Percentiles rank a stretch among this genome's conserved stretches.
Conservation (phyloP, 2,329 filamentous ascomycete species). For the Rugonectria rugulosa region DNA sequence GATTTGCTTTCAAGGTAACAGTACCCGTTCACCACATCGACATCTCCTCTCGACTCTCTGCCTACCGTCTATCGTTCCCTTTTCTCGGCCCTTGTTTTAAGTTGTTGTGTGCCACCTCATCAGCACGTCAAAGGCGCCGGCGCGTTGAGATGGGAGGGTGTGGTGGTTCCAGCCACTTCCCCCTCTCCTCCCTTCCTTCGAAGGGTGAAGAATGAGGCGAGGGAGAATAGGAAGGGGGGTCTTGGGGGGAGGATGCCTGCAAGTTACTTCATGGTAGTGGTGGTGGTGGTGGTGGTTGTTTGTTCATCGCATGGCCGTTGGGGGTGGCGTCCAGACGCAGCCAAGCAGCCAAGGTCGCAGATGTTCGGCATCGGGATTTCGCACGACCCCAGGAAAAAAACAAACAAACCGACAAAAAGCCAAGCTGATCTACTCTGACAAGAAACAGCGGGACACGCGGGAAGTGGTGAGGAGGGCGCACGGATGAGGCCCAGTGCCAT, state of each 20-base stretch:
- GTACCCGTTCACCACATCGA: background rate
- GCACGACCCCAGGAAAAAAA: too few species aligned
- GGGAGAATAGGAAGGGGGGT: too few species aligned
- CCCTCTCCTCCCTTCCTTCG: background rate
- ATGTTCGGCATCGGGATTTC: slow-evolving; percentile 8
- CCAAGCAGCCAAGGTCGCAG: background rate
- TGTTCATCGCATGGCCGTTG: background rate
- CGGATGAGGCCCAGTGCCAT: background rate
- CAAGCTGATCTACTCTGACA: background rate
- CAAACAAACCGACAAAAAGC: background rate
- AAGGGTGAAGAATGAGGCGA: background rate
- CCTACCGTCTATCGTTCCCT: background rate
- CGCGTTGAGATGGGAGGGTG: background rate
- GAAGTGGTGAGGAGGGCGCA: background rate
- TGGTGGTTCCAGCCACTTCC: background rate
- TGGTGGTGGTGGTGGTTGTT: slow-evolving; percentile 6
- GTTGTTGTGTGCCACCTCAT: background rate
- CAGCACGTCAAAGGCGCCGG: background rate
- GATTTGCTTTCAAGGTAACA: slow-evolving; percentile 2
- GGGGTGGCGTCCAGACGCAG: background rate
- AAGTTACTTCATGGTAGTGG: background rate
- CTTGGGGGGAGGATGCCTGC: background rate
- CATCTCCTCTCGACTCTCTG: background rate
- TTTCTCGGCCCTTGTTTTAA: background rate
- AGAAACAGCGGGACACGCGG: background rate